Evolutionary conservation across 2,329 filamentous ascomycete genomes (phyloP), one percentile per base, ranked within the genome.

Genomic region (Botrytis elliptica): DNA sequence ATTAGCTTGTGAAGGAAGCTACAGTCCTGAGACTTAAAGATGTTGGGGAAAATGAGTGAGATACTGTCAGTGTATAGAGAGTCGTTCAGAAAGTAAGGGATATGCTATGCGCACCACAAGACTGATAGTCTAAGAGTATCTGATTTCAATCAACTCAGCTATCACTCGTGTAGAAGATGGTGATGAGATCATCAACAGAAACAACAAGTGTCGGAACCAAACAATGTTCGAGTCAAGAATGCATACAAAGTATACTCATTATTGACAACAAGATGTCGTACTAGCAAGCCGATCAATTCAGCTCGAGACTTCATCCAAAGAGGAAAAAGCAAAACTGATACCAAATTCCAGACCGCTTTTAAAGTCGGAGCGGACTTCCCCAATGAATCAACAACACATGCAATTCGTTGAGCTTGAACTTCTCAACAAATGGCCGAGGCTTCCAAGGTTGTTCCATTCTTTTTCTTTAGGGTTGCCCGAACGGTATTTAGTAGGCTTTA

Each of bases 401-500:
- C 25, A 64, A 72, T 72, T 72, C 70, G 70, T 72, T 72, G 70
- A 72, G 70, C 70, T 68, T 62, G 20, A 33, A 25, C 55, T 46
- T 62, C 67, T 70, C 70, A 72, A 72, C 70, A 72, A 68, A 52
- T 68, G 64, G 40, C 63, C 67, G 55, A 62, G 67, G 52, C 5
- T 62, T 42, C 25, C 70, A 65, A 72, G 62, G 46, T 55, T n/a
- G 36, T 22, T 42, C 46, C 36, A 55, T 52, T 66, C 40, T 46
- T 70, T 62, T 70, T 46, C 42, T 60, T 29, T 62, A 25, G 16
- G 29, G 16, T 14, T 38, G 16, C 44, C 44, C 20, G 16, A 20
- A 36, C 14, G 10, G 64, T 38, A 1, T 55, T 29, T 29, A 55
- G 52, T 29, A 55, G 52, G 6, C 25, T n/a, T n/a, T 18, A 55